A percentile compares a stretch with the other conserved stretches of the same genome.
phyloP scores from a whole-genome alignment of 2,329 filamentous ascomycete genomes.

The Pseudogymnoascus sp. region DNA sequence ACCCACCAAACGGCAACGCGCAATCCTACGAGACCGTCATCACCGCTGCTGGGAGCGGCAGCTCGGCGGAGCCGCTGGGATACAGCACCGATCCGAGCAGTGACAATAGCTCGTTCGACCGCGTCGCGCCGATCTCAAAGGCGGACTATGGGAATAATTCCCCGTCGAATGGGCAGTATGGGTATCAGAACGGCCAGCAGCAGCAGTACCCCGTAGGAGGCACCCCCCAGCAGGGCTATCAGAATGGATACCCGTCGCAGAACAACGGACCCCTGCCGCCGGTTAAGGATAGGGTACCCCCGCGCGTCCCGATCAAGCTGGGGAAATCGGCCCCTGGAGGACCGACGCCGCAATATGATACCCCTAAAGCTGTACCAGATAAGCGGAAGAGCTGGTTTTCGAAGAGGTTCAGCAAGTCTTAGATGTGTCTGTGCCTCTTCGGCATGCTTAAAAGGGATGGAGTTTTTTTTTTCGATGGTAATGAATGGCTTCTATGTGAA shows the following conservation, averaged over 20 bases:
- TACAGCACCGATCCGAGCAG: slow-evolving; percentile 83
- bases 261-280: slow-evolving; percentile 20
- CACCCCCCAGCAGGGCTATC: not conserved
- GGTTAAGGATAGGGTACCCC: slow-evolving; percentile 17
- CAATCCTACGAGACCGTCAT: slow-evolving; percentile 77
- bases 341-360: slow-evolving; percentile 10
- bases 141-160: slow-evolving; percentile 49
- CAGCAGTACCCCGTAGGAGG: slow-evolving; percentile 16
- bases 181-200: slow-evolving; percentile 8
- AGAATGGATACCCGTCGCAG: slow-evolving; percentile 19
- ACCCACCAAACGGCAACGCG: slow-evolving; percentile 22
- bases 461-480: not conserved
- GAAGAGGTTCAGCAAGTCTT: slow-evolving; percentile 64
- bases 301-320: slow-evolving; percentile 24
- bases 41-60: slow-evolving; percentile 65
- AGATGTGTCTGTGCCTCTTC: slow-evolving; percentile 19
- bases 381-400: slow-evolving; percentile 91
- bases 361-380: slow-evolving; percentile 33
- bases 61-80: slow-evolving; percentile 63
- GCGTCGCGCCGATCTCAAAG: slow-evolving; percentile 50
- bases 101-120: slow-evolving; percentile 85
- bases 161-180: slow-evolving; percentile 18
- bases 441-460: slow-evolving; percentile 7
- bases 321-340: slow-evolving; percentile 13
- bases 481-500: not conserved